Conservation (phyloP, 2,329 filamentous ascomycete species). For the Fusarium floridanum region DNA sequence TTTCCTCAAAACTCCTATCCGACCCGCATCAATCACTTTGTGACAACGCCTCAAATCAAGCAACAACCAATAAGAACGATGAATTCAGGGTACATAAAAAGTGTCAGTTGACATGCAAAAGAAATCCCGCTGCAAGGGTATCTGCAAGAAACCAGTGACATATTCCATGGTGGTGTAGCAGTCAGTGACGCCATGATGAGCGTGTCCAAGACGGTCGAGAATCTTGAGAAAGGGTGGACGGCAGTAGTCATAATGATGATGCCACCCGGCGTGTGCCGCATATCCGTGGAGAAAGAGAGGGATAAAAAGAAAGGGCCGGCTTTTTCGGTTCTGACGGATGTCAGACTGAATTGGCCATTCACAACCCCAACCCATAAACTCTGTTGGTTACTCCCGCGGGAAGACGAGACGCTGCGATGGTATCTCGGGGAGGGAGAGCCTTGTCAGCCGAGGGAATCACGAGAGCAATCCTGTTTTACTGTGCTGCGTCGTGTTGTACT, state of each 20-base stretch:
- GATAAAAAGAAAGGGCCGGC: conserved; percentile 1
- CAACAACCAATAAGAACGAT: neutral
- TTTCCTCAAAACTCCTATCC: neutral
- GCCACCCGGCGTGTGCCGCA: conserved; percentile 9
- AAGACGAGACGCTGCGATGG: neutral
- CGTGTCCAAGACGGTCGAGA: neutral
- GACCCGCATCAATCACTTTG: neutral
- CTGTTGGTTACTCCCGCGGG: neutral
- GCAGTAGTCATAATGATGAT: conserved; percentile 14
- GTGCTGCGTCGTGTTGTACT: neutral
- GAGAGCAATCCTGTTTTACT: neutral
- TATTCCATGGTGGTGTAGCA: neutral
- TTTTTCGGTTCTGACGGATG: conserved; percentile 30
- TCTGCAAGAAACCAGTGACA: neutral
- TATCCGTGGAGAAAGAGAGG: neutral
- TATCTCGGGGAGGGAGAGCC: neutral
- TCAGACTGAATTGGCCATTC: conserved; percentile 8
- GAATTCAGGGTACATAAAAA: neutral
- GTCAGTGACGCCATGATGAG: conserved; percentile 2
- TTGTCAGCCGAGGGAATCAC: neutral
- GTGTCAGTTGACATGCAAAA: neutral
- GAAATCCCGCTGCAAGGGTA: neutral
- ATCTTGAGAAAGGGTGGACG: neutral
- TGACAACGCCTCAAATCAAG: neutral
- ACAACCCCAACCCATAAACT: neutral